Evolutionary conservation across 2,329 filamentous ascomycete genomes (phyloP).

Genomic region (Scortechinia acanthostroma): DNA sequence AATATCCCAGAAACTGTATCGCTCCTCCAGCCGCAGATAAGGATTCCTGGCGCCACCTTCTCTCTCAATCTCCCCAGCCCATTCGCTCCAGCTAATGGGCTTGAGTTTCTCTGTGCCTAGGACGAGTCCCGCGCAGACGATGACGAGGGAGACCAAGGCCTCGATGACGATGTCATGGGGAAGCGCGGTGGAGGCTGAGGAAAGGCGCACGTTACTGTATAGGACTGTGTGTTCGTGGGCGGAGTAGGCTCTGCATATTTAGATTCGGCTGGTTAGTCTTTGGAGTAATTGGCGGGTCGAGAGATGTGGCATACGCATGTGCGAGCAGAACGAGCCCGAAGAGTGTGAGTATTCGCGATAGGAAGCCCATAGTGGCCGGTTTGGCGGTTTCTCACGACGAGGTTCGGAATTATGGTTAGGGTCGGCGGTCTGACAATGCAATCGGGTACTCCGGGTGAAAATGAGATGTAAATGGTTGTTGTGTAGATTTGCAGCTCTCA

Average conservation of each 20-base stretch:
- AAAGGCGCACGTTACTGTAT: not conserved
- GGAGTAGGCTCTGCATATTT: not conserved
- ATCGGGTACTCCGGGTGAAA: too few relatives aligned
- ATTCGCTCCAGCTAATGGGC: not conserved
- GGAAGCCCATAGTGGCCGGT: not conserved
- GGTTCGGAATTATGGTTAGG: too few relatives aligned
- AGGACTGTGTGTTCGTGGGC: conserved; percentile 1
- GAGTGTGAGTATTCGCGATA: not conserved
- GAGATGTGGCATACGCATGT: not conserved
- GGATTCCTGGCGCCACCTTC: conserved; percentile 1
- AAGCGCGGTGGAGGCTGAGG: not conserved
- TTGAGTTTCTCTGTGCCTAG: conserved; percentile 1
- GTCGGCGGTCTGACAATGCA: too few relatives aligned
- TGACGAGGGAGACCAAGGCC: not conserved
- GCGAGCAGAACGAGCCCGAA: conserved; percentile 1
- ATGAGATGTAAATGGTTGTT: too few relatives aligned
- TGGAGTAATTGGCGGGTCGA: not conserved
- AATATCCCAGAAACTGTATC: not conserved
- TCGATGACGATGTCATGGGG: conserved; percentile 1
- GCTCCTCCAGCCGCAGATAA: not conserved
- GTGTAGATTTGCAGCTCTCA: too few relatives aligned
- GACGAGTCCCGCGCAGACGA: not conserved
- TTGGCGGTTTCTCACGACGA: too few relatives aligned
- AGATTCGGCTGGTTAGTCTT: not conserved
- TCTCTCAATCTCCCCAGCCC: conserved; percentile 1